Base-by-base conservation (phyloP, 352 stramenopile species). In the Globisporangium carolinianum region DNA sequence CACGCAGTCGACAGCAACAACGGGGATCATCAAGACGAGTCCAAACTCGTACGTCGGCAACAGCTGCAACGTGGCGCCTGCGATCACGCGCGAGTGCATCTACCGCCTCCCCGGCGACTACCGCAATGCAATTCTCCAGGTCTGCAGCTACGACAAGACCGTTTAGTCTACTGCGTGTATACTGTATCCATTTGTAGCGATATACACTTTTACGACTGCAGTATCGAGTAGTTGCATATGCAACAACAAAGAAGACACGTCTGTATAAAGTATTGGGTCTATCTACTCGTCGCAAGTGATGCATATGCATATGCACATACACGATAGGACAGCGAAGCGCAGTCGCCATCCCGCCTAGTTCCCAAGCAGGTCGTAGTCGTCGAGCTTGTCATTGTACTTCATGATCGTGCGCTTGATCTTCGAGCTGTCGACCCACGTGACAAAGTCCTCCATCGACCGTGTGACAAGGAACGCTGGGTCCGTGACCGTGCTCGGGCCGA, bases 351-450 rank as follows among this genome's bases (percentile, higher is more conserved):
- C 9, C 11, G 6, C 36, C 63, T 96, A 98, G 65, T 97, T 96
- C 54, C 90, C 89, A 6, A 99, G 87, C 61, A 99, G 75, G 72
- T 99, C 97, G 81, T 98, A 99, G 83, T 99, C 98, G 86, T 99
- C 98, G 51, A 99, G 76, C 71, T 99, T 99, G 75, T 99, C 96
- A 83, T 99, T 99, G 84, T 99, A 99, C 71, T 98, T 98, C 76
- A 96, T 92, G 68, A 98, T 97, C 58, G 89, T 95, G 75, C 91
- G 79, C 80, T 98, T 98, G 82, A 98, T 98, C 90, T 98, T 98
- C 58, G 92, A 98, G 66, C 83, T 94, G 67, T 98, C 92, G 48
- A 98, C 96, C 98, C 98, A 99, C 46, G 97, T 99, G 47, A 99
- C 93, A 76, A 98, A 99, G 83, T 99, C 98, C 79, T 99, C 98